Evolutionary conservation across 2,329 filamentous ascomycete species (phyloP).

Genomic region (Grosmannia clavigera): DNA sequence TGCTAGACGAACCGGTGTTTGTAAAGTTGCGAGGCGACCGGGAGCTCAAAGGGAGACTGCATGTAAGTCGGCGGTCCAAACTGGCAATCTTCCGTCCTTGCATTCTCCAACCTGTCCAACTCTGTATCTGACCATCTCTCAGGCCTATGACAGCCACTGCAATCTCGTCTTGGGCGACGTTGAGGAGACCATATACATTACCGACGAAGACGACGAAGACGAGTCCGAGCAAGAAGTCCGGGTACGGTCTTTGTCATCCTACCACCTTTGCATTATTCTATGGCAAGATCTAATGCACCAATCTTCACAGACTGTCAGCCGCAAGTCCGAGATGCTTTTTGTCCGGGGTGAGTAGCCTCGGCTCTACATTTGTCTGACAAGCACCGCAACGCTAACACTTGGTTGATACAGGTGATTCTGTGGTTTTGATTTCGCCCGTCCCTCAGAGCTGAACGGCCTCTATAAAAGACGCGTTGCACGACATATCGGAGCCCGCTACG

Average conservation of each 20-base stretch:
- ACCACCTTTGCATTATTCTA: not conserved
- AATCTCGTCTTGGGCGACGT: slow-evolving; percentile 94
- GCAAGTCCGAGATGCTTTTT: slow-evolving; percentile 97
- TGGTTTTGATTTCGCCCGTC: slow-evolving; percentile 18
- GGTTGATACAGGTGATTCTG: slow-evolving; percentile 11
- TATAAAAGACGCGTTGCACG: not conserved
- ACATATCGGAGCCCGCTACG: not conserved
- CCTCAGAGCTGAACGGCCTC: slow-evolving; percentile 9
- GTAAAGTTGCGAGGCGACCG: slow-evolving; percentile 94
- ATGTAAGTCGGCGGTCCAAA: slow-evolving; percentile 34
- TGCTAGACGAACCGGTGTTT: slow-evolving; percentile 91
- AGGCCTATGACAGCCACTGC: slow-evolving; percentile 99
- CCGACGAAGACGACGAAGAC: slow-evolving; percentile 75
- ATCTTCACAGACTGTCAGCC: slow-evolving; percentile 64
- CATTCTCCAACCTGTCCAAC: slow-evolving; percentile 19
- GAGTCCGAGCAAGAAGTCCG: slow-evolving; percentile 46
- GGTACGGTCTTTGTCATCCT: slow-evolving; percentile 32
- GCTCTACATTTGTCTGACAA: no score
- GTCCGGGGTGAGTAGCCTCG: slow-evolving; percentile 61
- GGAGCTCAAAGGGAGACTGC: slow-evolving; percentile 87
- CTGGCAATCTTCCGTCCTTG: slow-evolving; percentile 24
- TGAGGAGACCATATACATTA: slow-evolving; percentile 89
- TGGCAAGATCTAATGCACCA: not conserved
- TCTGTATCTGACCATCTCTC: not conserved
- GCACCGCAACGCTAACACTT: not conserved